Percentiles rank a stretch among this genome's conserved stretches.
phyloP scores from a whole-genome alignment of 345 rosid genomes.

The Camelina sativa region DNA sequence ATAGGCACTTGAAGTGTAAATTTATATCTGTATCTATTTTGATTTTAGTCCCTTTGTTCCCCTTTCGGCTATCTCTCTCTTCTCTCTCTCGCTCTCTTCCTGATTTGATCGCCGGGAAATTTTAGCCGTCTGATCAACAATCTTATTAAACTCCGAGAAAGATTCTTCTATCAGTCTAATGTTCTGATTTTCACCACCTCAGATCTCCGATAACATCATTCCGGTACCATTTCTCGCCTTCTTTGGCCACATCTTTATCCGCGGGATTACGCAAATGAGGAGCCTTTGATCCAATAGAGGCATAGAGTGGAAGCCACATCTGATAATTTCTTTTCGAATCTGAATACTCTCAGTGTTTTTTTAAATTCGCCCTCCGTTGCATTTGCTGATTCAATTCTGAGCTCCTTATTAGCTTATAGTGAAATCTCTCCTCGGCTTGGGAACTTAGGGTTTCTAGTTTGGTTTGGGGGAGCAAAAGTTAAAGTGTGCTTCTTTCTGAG shows the following conservation, averaged over 20 bases:
- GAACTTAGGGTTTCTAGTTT: slow-evolving; percentile 37
- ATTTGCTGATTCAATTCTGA: slow-evolving; percentile 35
- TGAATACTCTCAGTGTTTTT: slow-evolving; percentile 13
- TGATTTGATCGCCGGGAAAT: slow-evolving; percentile 40
- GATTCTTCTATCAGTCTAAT: slow-evolving; percentile 11
- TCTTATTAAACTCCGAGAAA: not conserved
- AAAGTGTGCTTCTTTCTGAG: slow-evolving; percentile 24
- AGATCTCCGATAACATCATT: slow-evolving; percentile 39
- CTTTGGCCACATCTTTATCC: not conserved
- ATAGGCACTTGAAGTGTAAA: not conserved
- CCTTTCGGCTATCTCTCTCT: slow-evolving; percentile 8
- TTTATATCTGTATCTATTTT: slow-evolving; percentile 1
- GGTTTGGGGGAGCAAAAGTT: not conserved
- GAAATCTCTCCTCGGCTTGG: slow-evolving; percentile 33
- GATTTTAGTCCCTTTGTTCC: slow-evolving; percentile 13
- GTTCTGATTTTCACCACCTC: slow-evolving; percentile 32
- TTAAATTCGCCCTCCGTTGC: slow-evolving; percentile 15
- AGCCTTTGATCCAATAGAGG: slow-evolving; percentile 27
- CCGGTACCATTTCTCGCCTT: slow-evolving; percentile 11
- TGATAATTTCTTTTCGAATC: slow-evolving; percentile 13
- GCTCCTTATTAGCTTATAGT: slow-evolving; percentile 27
- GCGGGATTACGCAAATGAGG: slow-evolving; percentile 19
- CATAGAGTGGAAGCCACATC: slow-evolving; percentile 21
- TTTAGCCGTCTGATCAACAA: slow-evolving; percentile 30
- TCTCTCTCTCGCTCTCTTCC: slow-evolving; percentile 28